Conservation (phyloP, 2,329 filamentous ascomycete genomes). For the Pseudocercospora fijiensis region DNA sequence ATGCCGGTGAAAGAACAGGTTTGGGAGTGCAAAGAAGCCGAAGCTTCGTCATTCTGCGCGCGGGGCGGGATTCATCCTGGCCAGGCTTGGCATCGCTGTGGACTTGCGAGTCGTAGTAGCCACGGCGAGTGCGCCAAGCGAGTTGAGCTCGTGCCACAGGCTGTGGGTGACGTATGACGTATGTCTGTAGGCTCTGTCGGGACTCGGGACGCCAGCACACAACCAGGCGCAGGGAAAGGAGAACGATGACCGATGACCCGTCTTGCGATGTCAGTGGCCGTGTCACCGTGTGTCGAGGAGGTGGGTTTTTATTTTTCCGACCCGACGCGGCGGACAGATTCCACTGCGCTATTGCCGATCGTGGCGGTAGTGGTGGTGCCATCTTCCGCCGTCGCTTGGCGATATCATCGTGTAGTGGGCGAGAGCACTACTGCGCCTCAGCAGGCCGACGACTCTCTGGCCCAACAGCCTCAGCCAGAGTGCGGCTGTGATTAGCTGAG, state of each 20-base stretch:
- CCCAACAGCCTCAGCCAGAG: constrained; percentile 6
- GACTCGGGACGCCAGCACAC: constrained; percentile 6
- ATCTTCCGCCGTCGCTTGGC: constrained; percentile 4
- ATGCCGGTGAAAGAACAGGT: neutral
- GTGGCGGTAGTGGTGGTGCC: neutral
- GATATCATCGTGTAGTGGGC: no score
- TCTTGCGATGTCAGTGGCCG: neutral
- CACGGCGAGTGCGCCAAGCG: neutral
- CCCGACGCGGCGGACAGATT: neutral
- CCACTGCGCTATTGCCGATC: neutral
- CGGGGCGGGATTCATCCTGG: constrained; percentile 3
- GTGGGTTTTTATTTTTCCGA: no score
- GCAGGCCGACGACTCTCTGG: constrained; percentile 7
- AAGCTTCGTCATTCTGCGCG: constrained; percentile 6
- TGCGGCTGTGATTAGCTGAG: constrained; percentile 6
- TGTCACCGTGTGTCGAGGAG: no score
- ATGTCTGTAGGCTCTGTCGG: neutral
- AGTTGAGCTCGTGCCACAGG: constrained; percentile 8
- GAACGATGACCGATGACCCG: constrained; percentile 2
- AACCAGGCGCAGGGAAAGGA: neutral
- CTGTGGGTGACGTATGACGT: constrained; percentile 4
- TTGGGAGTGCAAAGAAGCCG: neutral
- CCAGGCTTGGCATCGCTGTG: neutral
- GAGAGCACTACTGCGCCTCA: constrained; percentile 6
- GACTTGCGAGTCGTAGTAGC: neutral